These are phyloP conservation scores for Chytridium lagenaria DNA, from an alignment of 371 early-diverging fungal genomes.

Conservation along the genomic window DNA sequence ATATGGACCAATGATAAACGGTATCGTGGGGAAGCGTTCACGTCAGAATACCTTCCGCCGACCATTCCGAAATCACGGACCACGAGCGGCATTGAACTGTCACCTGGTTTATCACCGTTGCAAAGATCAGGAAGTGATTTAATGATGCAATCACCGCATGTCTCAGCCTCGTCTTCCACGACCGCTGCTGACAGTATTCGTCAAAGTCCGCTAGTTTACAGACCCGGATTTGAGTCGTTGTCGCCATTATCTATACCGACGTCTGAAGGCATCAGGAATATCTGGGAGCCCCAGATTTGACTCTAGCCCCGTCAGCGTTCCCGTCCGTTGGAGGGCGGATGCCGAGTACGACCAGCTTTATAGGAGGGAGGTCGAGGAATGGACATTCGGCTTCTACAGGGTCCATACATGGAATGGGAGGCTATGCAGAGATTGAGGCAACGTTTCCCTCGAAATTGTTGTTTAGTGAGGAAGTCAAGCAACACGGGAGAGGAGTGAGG, in stretches of 20 bases:
- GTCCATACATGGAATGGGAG: background rate
- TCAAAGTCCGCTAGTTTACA: background rate
- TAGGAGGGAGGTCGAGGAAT: background rate
- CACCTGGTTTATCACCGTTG: background rate
- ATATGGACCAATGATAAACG: no score
- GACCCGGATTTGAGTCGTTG: background rate
- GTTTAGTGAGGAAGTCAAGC: background rate
- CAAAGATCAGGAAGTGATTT: background rate
- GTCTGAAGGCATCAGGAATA: slow-evolving; percentile 24
- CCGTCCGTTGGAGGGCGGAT: background rate
- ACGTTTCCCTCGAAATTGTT: slow-evolving; percentile 11
- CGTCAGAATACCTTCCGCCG: no score
- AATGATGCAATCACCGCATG: background rate
- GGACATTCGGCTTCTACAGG: background rate
- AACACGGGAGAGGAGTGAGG: background rate
- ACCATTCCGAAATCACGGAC: no score
- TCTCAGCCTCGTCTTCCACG: background rate
- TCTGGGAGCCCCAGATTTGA: slow-evolving; percentile 39
- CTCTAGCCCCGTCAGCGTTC: slow-evolving; percentile 11
- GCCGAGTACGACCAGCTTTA: background rate
- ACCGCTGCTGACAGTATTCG: background rate
- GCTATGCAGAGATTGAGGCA: background rate
- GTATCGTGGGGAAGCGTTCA: no score
- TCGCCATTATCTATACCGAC: slow-evolving; percentile 26
- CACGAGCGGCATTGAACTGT: no score